Conservation (phyloP, 495 filamentous ascomycete genomes). For the Amphirosellinia nigrospora region DNA sequence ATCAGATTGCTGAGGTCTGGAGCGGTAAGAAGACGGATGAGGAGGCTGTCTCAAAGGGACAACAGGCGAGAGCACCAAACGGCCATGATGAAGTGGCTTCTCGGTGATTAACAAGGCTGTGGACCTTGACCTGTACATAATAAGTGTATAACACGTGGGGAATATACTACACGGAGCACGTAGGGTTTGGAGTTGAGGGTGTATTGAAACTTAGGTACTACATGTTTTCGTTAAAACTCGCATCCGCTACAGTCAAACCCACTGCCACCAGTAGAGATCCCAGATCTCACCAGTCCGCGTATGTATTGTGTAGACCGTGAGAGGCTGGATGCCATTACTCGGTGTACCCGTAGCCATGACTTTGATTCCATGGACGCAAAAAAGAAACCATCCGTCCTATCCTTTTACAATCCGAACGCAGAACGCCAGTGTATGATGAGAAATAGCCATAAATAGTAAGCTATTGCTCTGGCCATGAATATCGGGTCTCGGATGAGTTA, state of each 20-base stretch:
- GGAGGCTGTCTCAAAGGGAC: constrained; percentile 29
- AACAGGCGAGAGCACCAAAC: constrained; percentile 40
- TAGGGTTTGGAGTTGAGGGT: constrained; percentile 1
- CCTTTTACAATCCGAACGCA: not conserved
- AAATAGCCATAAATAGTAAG: not conserved
- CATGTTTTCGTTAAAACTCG: not conserved
- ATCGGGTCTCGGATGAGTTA: too few species aligned
- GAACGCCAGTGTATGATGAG: not conserved
- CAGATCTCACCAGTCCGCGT: not conserved
- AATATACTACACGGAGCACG: constrained; percentile 7
- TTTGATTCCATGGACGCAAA: not conserved
- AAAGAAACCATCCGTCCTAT: not conserved
- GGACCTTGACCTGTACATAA: constrained; percentile 26
- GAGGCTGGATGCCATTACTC: not conserved
- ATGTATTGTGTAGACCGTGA: not conserved
- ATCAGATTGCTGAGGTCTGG: constrained; percentile 86
- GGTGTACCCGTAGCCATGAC: not conserved
- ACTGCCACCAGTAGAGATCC: not conserved
- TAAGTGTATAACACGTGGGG: constrained; percentile 18
- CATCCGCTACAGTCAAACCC: not conserved
- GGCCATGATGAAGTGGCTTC: constrained; percentile 22
- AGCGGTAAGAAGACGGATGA: constrained; percentile 53
- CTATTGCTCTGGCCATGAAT: too few species aligned
- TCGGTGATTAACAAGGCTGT: not conserved
- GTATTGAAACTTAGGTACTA: not conserved